Evolutionary conservation across 768 basidiomycete species (phyloP).

Genomic region (Hygrocybe coccinea): DNA sequence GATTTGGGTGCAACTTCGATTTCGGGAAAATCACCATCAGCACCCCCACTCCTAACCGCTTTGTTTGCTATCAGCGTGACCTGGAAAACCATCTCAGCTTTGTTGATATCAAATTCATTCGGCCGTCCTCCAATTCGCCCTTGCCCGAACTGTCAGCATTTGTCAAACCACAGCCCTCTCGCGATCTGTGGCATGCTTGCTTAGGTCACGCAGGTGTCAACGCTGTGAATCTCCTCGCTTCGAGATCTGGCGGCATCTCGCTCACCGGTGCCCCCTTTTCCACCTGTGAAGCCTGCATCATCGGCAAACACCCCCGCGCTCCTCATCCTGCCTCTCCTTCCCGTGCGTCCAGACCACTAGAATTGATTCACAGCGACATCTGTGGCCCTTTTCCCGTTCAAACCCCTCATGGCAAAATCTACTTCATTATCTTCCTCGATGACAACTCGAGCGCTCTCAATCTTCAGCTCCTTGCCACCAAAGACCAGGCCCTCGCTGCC

Average conservation of each 20-base stretch:
- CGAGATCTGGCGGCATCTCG: slow-evolving; percentile 15
- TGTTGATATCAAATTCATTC: slow-evolving; percentile 18
- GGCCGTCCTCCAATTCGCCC: neutral
- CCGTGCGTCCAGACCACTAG: neutral
- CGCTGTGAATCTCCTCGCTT: slow-evolving; percentile 14
- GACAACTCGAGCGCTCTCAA: slow-evolving; percentile 4
- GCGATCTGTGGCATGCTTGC: slow-evolving; percentile 22
- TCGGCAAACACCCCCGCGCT: slow-evolving; percentile 21
- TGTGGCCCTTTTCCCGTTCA: slow-evolving; percentile 22
- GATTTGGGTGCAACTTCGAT: slow-evolving; percentile 3
- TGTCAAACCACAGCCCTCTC: neutral
- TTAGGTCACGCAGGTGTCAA: slow-evolving; percentile 23
- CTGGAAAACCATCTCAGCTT: slow-evolving; percentile 1
- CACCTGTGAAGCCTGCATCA: slow-evolving; percentile 20
- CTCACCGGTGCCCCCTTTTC: slow-evolving; percentile 3
- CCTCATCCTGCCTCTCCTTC: neutral
- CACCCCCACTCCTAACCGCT: no score
- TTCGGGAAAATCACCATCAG: no score
- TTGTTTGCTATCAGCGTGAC: neutral
- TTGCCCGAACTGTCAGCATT: neutral
- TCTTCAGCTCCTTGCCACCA: neutral
- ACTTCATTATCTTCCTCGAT: slow-evolving; percentile 17
- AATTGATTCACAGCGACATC: slow-evolving; percentile 21
- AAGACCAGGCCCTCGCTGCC: neutral
- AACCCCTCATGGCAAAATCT: slow-evolving; percentile 10